These are phyloP conservation scores for Brasenia schreberi DNA, from an alignment of 164 flowering plant species.

Conservation along the genomic window DNA sequence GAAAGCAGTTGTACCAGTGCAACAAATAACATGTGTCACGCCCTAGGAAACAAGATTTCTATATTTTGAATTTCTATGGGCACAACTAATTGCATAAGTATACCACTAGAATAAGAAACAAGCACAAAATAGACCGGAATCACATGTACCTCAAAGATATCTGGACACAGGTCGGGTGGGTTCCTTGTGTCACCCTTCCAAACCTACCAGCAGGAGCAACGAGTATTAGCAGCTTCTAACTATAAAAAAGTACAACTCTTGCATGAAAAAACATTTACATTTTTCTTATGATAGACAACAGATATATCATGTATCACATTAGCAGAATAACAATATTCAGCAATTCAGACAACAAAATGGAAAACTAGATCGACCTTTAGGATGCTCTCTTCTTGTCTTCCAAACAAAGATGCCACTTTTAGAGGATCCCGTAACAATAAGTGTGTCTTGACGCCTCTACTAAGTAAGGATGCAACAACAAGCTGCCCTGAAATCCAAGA, in stretches of 20 bases:
- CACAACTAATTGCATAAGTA: not conserved
- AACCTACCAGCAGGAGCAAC: slow-evolving; percentile 28
- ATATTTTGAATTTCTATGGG: not conserved
- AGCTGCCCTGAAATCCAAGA: slow-evolving; percentile 59
- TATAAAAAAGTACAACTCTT: too few species aligned
- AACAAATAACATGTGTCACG: slow-evolving; percentile 88
- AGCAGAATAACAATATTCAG: too few species aligned
- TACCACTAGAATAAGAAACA: not conserved
- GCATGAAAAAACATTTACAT: not conserved
- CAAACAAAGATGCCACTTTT: slow-evolving; percentile 65
- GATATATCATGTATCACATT: too few species aligned
- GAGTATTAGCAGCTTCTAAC: too few species aligned
- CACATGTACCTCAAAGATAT: slow-evolving; percentile 58
- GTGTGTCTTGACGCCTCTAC: slow-evolving; percentile 52
- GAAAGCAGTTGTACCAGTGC: slow-evolving; percentile 97
- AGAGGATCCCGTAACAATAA: slow-evolving; percentile 60
- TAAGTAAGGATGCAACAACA: slow-evolving; percentile 77
- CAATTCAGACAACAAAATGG: not conserved
- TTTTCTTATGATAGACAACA: too few species aligned
- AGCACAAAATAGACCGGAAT: not conserved
- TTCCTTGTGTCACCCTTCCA: slow-evolving; percentile 74
- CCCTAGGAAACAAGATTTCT: slow-evolving; percentile 35
- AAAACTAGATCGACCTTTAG: slow-evolving; percentile 28
- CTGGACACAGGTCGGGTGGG: slow-evolving; percentile 51
- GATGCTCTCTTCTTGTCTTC: slow-evolving; percentile 56